Percentiles rank a stretch among this genome's conserved stretches.
These are phyloP conservation scores for Echeveria elegans DNA, from an alignment of 164 flowering plant genomes.

Conservation along the genomic window DNA sequence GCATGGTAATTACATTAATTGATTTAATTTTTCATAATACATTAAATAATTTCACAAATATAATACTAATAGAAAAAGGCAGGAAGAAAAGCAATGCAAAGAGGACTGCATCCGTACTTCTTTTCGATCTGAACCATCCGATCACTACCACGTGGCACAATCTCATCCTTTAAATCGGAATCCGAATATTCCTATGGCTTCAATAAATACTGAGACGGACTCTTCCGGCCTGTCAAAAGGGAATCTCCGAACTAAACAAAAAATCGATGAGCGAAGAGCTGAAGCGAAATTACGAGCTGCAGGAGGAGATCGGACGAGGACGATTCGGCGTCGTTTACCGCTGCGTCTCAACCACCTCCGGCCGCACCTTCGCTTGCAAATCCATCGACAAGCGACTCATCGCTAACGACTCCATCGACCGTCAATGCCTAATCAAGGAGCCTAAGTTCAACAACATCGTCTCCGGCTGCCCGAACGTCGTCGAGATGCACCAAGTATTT, in stretches of 20 bases:
- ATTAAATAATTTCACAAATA: too few species aligned
- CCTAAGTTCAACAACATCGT: slow-evolving; percentile 47
- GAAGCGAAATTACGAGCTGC: slow-evolving; percentile 2
- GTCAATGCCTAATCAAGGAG: slow-evolving; percentile 49
- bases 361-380: slow-evolving; percentile 9
- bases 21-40: too few species aligned
- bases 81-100: not conserved
- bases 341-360: slow-evolving; percentile 2
- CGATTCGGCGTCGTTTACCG: slow-evolving; percentile 13
- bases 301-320: slow-evolving; percentile 12
- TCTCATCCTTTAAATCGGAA: not conserved
- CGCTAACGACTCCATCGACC: slow-evolving; percentile 39
- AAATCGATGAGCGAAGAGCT: slow-evolving; percentile 9
- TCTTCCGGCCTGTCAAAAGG: not conserved
- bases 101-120: too few species aligned
- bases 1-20: too few species aligned
- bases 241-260: not conserved
- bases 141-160: not conserved
- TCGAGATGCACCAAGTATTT: slow-evolving; percentile 29
- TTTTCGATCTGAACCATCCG: not conserved
- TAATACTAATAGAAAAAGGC: too few species aligned
- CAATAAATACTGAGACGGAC: not conserved
- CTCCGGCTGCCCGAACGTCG: slow-evolving; percentile 33
- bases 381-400: slow-evolving; percentile 7
- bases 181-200: not conserved